Evolutionary conservation across 371 early-diverging fungal species (phyloP).

Genomic region (Mucor lusitanicus): DNA sequence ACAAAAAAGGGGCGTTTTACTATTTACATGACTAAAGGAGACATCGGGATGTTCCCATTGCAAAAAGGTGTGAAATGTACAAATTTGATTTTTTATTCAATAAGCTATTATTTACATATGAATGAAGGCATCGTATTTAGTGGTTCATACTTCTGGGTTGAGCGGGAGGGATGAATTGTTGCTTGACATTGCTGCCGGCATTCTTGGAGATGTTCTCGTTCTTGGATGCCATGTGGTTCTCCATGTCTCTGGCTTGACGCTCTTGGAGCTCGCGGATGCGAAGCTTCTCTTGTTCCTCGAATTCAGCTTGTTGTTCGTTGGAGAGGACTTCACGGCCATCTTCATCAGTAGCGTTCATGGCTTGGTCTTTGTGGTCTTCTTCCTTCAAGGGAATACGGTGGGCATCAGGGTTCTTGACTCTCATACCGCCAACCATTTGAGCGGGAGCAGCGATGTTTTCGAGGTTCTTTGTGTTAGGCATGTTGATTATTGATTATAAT

Average conservation of each 20-base stretch:
- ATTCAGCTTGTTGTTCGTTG: not conserved
- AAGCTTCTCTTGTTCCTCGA: slow-evolving; percentile 17
- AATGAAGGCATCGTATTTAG: slow-evolving; percentile 4
- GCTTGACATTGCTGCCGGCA: slow-evolving; percentile 21
- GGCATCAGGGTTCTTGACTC: slow-evolving; percentile 23
- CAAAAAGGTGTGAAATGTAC: not conserved
- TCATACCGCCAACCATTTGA: slow-evolving; percentile 27
- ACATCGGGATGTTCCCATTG: not conserved
- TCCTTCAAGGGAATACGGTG: slow-evolving; percentile 18
- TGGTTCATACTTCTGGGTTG: slow-evolving; percentile 35
- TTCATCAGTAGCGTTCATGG: slow-evolving; percentile 4
- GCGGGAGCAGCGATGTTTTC: slow-evolving; percentile 10
- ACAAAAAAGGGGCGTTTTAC: slow-evolving; percentile 1
- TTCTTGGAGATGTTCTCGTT: slow-evolving; percentile 15
- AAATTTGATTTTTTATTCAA: slow-evolving; percentile 1
- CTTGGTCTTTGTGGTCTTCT: not conserved
- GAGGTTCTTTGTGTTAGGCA: slow-evolving; percentile 3
- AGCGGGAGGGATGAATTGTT: slow-evolving; percentile 5
- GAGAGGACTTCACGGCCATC: slow-evolving; percentile 4
- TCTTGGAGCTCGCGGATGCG: slow-evolving; percentile 21
- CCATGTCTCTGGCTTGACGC: slow-evolving; percentile 26
- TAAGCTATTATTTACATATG: slow-evolving; percentile 9
- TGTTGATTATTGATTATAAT: not conserved
- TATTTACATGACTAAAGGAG: not conserved
- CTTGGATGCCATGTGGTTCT: slow-evolving; percentile 18